These are phyloP conservation scores for Pyrus betulifolia DNA, from an alignment of 306 rosid species.

Conservation along the genomic window DNA sequence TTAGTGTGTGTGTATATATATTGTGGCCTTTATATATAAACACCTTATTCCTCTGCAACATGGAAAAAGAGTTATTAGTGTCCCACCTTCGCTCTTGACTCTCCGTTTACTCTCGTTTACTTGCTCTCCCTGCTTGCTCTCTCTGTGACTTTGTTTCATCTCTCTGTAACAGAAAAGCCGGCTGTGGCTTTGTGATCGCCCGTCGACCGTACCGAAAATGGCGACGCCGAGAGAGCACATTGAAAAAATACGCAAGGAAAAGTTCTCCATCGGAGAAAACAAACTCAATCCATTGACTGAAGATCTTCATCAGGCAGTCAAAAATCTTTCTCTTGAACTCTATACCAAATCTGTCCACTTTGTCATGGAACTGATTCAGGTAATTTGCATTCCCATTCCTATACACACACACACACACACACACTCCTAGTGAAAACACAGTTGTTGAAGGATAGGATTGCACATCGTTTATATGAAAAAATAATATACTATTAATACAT, in stretches of 20 bases:
- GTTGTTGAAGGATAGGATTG: no score
- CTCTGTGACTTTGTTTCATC: not conserved
- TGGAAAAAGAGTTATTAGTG: not conserved
- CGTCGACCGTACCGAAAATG: conserved; percentile 5
- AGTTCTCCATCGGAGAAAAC: conserved; percentile 50
- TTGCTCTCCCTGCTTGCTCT: not conserved
- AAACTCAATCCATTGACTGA: conserved; percentile 27
- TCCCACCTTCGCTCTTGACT: not conserved
- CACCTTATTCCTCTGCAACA: no score
- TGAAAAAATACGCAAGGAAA: conserved; percentile 39
- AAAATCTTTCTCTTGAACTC: conserved; percentile 53
- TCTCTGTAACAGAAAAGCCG: not conserved
- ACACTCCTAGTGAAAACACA: no score
- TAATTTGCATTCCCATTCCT: not conserved
- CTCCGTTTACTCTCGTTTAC: not conserved
- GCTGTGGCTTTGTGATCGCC: not conserved
- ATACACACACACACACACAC: no score
- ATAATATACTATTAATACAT: no score
- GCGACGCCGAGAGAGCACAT: conserved; percentile 41
- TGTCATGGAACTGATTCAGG: conserved; percentile 83
- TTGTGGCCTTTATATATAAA: no score
- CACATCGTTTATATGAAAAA: no score
- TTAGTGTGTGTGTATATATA: no score
- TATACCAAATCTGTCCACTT: conserved; percentile 71
- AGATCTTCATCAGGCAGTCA: conserved; percentile 55